Conservation (phyloP, 2,329 filamentous ascomycete species). For the Waltergamsia citrina region DNA sequence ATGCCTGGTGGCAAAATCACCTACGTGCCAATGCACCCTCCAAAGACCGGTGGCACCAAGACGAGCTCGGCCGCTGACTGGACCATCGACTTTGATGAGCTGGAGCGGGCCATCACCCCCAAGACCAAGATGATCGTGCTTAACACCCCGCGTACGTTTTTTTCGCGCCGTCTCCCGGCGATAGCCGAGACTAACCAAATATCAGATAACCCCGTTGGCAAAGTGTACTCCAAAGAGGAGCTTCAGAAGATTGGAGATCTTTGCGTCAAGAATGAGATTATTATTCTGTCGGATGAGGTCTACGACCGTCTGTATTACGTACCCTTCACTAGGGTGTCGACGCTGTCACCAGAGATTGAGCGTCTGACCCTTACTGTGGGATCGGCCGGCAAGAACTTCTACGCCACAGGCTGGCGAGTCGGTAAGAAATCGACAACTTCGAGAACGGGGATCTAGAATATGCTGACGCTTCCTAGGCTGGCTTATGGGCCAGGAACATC, state of each 20-base stretch:
- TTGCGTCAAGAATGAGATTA: slow-evolving; percentile 85
- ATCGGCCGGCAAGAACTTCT: slow-evolving; percentile 96
- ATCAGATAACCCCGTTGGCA: slow-evolving; percentile 89
- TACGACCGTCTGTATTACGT: slow-evolving; percentile 95
- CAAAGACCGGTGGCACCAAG: slow-evolving; percentile 64
- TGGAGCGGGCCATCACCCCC: slow-evolving; percentile 72
- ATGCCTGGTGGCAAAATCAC: slow-evolving; percentile 94
- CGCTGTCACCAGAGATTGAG: slow-evolving; percentile 82
- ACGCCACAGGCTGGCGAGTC: slow-evolving; percentile 93
- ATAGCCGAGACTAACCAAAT: background rate
- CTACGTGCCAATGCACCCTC: slow-evolving; percentile 91
- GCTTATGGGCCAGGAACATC: slow-evolving; percentile 78
- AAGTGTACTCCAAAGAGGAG: slow-evolving; percentile 82
- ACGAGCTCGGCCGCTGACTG: slow-evolving; percentile 84
- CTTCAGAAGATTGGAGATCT: slow-evolving; percentile 77
- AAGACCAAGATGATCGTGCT: slow-evolving; percentile 95
- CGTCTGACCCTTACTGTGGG: slow-evolving; percentile 86
- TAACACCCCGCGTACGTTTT: slow-evolving; percentile 54
- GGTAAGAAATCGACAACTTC: slow-evolving; percentile 25
- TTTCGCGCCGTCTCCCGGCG: background rate
- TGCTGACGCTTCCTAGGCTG: slow-evolving; percentile 44
- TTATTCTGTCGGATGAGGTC: slow-evolving; percentile 87
- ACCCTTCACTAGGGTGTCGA: slow-evolving; percentile 87
- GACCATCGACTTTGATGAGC: slow-evolving; percentile 74
- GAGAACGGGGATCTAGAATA: background rate